Conservation (phyloP, 352 stramenopile genomes). For the Phytophthora pini region DNA sequence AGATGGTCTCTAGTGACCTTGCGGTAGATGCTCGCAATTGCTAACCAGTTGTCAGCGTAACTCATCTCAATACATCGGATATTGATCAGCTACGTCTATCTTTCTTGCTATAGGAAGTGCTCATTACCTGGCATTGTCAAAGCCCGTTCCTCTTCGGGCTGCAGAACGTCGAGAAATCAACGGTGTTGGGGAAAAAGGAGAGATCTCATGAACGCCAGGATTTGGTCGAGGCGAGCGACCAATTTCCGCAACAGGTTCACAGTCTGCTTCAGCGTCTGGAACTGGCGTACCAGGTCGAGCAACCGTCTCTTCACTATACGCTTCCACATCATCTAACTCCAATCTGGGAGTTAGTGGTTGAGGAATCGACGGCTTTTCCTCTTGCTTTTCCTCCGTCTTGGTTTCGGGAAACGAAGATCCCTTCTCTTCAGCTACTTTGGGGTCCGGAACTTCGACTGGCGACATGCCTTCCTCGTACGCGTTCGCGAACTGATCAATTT, state of each 20-base stretch:
- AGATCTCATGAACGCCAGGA: slow-evolving; percentile 51
- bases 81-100: slow-evolving; percentile 5
- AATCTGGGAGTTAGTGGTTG: slow-evolving; percentile 22
- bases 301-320: slow-evolving; percentile 8
- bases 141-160: slow-evolving; percentile 51
- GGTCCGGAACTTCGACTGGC: slow-evolving; percentile 6
- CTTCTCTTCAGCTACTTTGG: slow-evolving; percentile 3
- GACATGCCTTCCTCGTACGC: slow-evolving; percentile 58
- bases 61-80: slow-evolving; percentile 24
- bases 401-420: background rate
- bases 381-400: slow-evolving; percentile 12
- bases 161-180: slow-evolving; percentile 55
- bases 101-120: background rate
- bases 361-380: slow-evolving; percentile 16
- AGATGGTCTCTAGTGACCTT: slow-evolving; percentile 22
- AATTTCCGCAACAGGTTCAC: slow-evolving; percentile 15
- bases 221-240: slow-evolving; percentile 55
- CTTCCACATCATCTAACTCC: slow-evolving; percentile 3
- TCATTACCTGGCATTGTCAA: slow-evolving; percentile 64
- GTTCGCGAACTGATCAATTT: slow-evolving; percentile 66
- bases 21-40: slow-evolving; percentile 11
- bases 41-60: slow-evolving; percentile 16
- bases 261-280: slow-evolving; percentile 9
- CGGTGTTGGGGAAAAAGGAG: slow-evolving; percentile 70
- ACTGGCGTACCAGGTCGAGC: slow-evolving; percentile 17